A percentile compares a stretch with the other conserved stretches of the same genome.
These are phyloP conservation scores for Pseudoturritis turrita DNA, from an alignment of 345 rosid species.

Conservation along the genomic window DNA sequence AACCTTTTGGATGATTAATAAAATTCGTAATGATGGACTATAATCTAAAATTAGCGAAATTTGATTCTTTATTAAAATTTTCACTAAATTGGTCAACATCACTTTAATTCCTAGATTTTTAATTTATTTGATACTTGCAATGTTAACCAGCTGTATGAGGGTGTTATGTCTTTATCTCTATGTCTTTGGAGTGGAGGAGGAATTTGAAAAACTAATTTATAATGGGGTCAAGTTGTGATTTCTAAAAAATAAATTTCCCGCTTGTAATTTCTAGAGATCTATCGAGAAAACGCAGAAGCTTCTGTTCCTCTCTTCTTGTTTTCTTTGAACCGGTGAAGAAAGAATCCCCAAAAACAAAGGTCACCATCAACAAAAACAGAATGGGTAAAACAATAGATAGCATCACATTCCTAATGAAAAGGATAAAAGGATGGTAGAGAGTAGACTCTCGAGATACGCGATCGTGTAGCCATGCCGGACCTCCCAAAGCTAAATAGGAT, in stretches of 20 bases:
- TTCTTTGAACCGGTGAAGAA: neutral
- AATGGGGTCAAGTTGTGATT: slow-evolving; percentile 8
- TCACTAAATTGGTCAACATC: neutral
- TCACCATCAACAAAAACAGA: too few relatives aligned
- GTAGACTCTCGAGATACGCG: too few relatives aligned
- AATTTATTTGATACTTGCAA: slow-evolving; percentile 13
- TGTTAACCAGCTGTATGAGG: slow-evolving; percentile 19
- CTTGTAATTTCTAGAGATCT: neutral
- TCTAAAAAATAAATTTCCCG: neutral
- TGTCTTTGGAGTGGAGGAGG: neutral
- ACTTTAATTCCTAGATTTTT: slow-evolving; percentile 4
- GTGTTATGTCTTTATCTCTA: slow-evolving; percentile 15
- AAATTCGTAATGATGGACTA: neutral
- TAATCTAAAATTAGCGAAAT: neutral
- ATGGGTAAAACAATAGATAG: too few relatives aligned
- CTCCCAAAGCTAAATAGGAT: too few relatives aligned
- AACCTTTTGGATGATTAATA: neutral
- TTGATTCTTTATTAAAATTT: neutral
- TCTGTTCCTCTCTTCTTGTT: neutral
- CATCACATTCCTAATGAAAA: too few relatives aligned
- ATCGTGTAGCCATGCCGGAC: too few relatives aligned
- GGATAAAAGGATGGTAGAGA: too few relatives aligned
- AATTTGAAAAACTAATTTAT: neutral
- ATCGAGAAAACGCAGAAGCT: neutral
- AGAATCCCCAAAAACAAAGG: too few relatives aligned